These are phyloP conservation scores for Dimargaris verticillata DNA, from an alignment of 192 early-diverging fungal species.

Conservation along the genomic window DNA sequence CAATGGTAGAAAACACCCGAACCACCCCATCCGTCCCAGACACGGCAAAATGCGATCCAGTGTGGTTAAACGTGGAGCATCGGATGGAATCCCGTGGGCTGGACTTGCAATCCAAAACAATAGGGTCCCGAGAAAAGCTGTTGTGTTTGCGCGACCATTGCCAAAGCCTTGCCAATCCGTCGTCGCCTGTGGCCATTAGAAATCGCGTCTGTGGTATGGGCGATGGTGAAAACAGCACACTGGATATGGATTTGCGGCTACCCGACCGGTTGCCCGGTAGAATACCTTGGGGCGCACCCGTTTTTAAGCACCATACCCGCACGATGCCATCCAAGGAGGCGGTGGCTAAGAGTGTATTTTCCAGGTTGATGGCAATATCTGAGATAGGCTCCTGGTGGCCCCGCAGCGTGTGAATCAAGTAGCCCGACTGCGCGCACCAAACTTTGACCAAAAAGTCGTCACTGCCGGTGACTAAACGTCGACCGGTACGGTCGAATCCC, in stretches of 20 bases:
- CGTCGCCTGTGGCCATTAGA: constrained; percentile 50
- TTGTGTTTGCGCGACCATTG: constrained; percentile 42
- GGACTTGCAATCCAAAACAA: constrained; percentile 31
- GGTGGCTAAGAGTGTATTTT: constrained; percentile 64
- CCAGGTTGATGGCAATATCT: constrained; percentile 56
- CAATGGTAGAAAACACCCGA: constrained; percentile 57
- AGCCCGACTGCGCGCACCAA: constrained; percentile 65
- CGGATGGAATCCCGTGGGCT: constrained; percentile 30
- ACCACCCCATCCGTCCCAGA: constrained; percentile 61
- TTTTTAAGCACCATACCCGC: constrained; percentile 58
- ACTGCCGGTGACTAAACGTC: constrained; percentile 65
- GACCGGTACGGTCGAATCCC: constrained; percentile 55
- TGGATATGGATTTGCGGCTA: constrained; percentile 37
- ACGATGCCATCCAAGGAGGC: constrained; percentile 60
- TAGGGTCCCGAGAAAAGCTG: constrained; percentile 35
- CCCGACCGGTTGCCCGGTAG: constrained; percentile 23
- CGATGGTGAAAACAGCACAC: constrained; percentile 62
- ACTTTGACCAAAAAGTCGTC: constrained; percentile 77
- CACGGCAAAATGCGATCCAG: constrained; percentile 62
- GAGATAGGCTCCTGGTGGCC: constrained; percentile 62
- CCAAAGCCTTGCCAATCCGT: constrained; percentile 57
- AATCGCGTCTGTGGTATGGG: constrained; percentile 45
- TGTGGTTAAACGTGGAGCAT: constrained; percentile 56
- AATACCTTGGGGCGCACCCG: constrained; percentile 46
- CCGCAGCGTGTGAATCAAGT: constrained; percentile 62